Percentiles rank a stretch among this genome's conserved stretches.
Conservation (phyloP, 2,329 filamentous ascomycete genomes). For the Coleophoma crateriformis region DNA sequence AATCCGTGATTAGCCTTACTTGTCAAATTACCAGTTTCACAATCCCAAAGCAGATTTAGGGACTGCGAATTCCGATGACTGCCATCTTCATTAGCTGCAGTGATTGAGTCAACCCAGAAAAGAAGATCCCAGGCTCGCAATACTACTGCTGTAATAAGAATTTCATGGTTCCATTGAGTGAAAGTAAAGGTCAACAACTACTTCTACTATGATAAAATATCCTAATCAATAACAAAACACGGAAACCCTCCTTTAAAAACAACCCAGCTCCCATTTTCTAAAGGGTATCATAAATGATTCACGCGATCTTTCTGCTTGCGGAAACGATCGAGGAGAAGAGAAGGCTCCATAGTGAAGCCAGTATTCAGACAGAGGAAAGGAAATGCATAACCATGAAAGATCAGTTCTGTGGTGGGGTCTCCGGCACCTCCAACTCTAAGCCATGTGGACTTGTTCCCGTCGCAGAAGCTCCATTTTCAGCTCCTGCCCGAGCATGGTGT, state of each 20-base stretch:
- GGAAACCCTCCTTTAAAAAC: neutral
- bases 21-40: too few relatives aligned
- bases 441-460: conserved; percentile 5
- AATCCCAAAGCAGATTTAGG: too few relatives aligned
- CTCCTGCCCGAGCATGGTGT: neutral
- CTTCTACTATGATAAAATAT: too few relatives aligned
- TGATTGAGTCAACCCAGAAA: too few relatives aligned
- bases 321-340: neutral
- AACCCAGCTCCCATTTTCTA: neutral
- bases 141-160: too few relatives aligned
- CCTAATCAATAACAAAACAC: too few relatives aligned
- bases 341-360: neutral
- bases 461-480: neutral
- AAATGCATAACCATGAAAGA: neutral
- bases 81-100: too few relatives aligned
- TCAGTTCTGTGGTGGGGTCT: conserved; percentile 22
- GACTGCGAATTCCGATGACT: too few relatives aligned
- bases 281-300: conserved; percentile 2
- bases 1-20: too few relatives aligned
- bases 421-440: conserved; percentile 26
- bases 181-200: too few relatives aligned
- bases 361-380: neutral
- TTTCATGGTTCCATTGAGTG: too few relatives aligned
- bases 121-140: too few relatives aligned
- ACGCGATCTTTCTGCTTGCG: neutral